Evolutionary conservation across 257 asterid genomes (phyloP).

Genomic region (Euphrasia confusa): DNA sequence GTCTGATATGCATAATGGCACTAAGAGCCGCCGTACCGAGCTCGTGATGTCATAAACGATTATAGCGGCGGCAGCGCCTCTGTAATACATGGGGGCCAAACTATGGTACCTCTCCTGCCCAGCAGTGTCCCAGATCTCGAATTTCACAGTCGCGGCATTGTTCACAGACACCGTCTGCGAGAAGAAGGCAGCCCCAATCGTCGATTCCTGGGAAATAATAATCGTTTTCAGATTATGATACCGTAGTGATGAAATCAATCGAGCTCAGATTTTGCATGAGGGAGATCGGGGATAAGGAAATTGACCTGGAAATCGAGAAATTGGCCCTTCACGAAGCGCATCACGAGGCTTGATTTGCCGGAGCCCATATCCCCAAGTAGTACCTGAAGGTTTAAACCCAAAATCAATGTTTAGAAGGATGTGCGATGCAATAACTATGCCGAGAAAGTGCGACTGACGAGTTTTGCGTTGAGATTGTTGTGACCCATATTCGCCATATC

Average conservation of each 20-base stretch:
- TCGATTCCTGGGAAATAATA: constrained; percentile 61
- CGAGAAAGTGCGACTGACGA: constrained; percentile 36
- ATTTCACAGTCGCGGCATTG: constrained; percentile 75
- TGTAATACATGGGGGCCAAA: constrained; percentile 96
- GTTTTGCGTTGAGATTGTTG: constrained; percentile 78
- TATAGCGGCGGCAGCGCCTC: constrained; percentile 98
- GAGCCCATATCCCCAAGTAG: constrained; percentile 94
- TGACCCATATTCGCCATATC: constrained; percentile 50
- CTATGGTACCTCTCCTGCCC: constrained; percentile 99
- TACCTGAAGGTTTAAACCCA: constrained; percentile 41
- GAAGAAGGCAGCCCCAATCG: constrained; percentile 95
- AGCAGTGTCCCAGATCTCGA: constrained; percentile 99
- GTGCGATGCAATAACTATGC: background rate
- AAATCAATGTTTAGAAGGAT: constrained; percentile 5
- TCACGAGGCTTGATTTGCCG: constrained; percentile 89
- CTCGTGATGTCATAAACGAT: constrained; percentile 87
- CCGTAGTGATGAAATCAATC: too few relatives aligned
- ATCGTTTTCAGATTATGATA: background rate
- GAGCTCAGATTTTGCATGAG: too few relatives aligned
- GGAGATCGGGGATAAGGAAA: constrained; percentile 13
- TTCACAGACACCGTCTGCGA: constrained; percentile 80
- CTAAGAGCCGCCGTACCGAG: constrained; percentile 43
- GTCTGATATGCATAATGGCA: constrained; percentile 19
- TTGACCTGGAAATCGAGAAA: constrained; percentile 83
- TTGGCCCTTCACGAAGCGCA: constrained; percentile 92